These are phyloP conservation scores for Endothia cerciana DNA, from an alignment of 2,329 filamentous ascomycete species.

Conservation along the genomic window DNA sequence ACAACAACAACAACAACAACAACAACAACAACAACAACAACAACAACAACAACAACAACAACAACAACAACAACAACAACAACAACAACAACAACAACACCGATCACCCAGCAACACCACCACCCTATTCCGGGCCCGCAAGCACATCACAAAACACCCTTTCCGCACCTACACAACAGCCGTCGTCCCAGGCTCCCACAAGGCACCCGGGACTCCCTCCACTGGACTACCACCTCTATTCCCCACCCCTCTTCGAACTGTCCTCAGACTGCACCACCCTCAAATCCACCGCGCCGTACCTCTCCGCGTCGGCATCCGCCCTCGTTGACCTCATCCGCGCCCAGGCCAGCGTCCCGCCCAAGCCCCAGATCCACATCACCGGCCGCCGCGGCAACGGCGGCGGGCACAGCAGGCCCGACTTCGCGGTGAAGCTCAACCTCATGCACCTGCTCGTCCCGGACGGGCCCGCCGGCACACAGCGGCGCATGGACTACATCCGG, in stretches of 20 bases:
- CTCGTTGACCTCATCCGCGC: slow-evolving; percentile 51
- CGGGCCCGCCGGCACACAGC: slow-evolving; percentile 35
- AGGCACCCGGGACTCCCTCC: slow-evolving; percentile 52
- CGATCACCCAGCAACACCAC: slow-evolving; percentile 31
- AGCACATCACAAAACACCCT: slow-evolving; percentile 29
- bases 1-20: no score
- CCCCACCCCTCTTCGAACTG: slow-evolving; percentile 55
- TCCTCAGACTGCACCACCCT: slow-evolving; percentile 53
- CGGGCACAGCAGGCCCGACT: slow-evolving; percentile 51
- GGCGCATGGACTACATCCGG: slow-evolving; percentile 57
- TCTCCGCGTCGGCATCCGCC: slow-evolving; percentile 50
- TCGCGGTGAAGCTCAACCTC: slow-evolving; percentile 58
- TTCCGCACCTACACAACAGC: slow-evolving; percentile 10
- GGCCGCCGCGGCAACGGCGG: slow-evolving; percentile 54
- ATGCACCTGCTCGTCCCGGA: slow-evolving; percentile 57
- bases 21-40: no score
- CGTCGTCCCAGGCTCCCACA: slow-evolving; percentile 37
- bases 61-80: neutral
- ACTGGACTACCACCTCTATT: slow-evolving; percentile 57
- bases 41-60: no score
- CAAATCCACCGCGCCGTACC: slow-evolving; percentile 50
- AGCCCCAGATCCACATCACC: slow-evolving; percentile 54
- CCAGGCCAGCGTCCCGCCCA: slow-evolving; percentile 58
- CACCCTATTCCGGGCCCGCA: slow-evolving; percentile 42
- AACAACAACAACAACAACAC: neutral